Evolutionary conservation across 169 alveolate species (phyloP).

Genomic region (Eimeria maxima): DNA sequence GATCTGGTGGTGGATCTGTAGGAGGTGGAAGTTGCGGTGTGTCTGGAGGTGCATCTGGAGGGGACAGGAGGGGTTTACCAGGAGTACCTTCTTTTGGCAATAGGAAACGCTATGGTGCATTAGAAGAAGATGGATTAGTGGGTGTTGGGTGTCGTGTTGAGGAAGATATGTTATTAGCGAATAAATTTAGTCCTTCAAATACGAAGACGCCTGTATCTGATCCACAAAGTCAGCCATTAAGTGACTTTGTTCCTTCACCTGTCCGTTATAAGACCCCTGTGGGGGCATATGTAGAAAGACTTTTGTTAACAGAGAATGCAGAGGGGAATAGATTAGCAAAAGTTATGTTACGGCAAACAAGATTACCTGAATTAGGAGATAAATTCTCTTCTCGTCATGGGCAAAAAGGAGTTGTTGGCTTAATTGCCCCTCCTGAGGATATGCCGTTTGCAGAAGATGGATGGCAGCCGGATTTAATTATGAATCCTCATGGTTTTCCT

Average conservation of each 20-base stretch:
- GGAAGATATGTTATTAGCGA: conserved; percentile 94
- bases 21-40: too few species aligned
- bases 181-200: conserved; percentile 85
- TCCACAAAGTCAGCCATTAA: conserved; percentile 53
- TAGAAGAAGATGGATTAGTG: conserved; percentile 97
- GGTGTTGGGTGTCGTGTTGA: conserved; percentile 94
- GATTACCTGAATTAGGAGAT: conserved; percentile 96
- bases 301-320: conserved; percentile 95
- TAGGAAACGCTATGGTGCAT: conserved; percentile 80
- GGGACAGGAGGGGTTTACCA: conserved; percentile 7
- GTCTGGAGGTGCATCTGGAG: too few species aligned
- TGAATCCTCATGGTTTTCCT: conserved; percentile 99
- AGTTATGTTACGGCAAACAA: conserved; percentile 93
- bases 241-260: conserved; percentile 88
- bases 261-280: conserved; percentile 91
- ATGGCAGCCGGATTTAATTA: conserved; percentile 99
- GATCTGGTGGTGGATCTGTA: too few species aligned
- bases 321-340: conserved; percentile 96
- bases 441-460: conserved; percentile 99
- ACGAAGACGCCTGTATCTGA: conserved; percentile 84
- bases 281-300: conserved; percentile 97
- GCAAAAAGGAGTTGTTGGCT: conserved; percentile 99
- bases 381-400: conserved; percentile 98
- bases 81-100: conserved; percentile 12
- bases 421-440: conserved; percentile 96